phyloP scores from a whole-genome alignment of 148 eudicot species.

The Rhododendron kiyosumense region DNA sequence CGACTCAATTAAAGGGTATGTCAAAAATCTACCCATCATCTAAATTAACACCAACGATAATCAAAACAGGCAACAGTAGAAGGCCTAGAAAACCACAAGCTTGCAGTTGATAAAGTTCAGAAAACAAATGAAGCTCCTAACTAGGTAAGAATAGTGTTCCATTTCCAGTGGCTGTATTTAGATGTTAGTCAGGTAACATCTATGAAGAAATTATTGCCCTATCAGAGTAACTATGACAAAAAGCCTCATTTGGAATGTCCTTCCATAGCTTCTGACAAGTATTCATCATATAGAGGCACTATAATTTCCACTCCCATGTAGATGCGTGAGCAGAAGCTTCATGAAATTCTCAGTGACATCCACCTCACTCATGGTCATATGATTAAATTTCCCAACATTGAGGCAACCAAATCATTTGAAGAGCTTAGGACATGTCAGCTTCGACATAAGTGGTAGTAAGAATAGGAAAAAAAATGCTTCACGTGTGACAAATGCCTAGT shows the following conservation, averaged over 20 bases:
- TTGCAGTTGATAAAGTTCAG: not conserved
- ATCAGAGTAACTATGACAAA: conserved; percentile 25
- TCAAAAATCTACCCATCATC: not conserved
- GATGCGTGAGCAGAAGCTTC: not conserved
- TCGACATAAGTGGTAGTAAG: not conserved
- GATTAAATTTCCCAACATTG: not conserved
- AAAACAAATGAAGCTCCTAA: not conserved
- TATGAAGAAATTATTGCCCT: not conserved
- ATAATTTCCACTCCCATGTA: not conserved
- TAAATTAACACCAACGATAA: not conserved
- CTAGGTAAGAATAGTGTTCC: not conserved
- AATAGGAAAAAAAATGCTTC: not conserved
- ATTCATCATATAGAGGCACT: conserved; percentile 18
- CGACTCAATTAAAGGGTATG: not conserved
- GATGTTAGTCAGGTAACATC: not conserved
- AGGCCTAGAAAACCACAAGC: not conserved
- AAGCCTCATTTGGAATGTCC: conserved; percentile 16
- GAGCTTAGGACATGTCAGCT: not conserved
- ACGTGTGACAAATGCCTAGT: not conserved
- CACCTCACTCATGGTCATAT: not conserved
- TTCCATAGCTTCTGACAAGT: conserved; percentile 16
- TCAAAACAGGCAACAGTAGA: not conserved
- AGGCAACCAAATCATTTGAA: not conserved
- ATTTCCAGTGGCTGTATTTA: not conserved
- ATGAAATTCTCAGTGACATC: not conserved